These are phyloP conservation scores for Polyporus arcularius DNA, from an alignment of 768 basidiomycete species.

Conservation along the genomic window DNA sequence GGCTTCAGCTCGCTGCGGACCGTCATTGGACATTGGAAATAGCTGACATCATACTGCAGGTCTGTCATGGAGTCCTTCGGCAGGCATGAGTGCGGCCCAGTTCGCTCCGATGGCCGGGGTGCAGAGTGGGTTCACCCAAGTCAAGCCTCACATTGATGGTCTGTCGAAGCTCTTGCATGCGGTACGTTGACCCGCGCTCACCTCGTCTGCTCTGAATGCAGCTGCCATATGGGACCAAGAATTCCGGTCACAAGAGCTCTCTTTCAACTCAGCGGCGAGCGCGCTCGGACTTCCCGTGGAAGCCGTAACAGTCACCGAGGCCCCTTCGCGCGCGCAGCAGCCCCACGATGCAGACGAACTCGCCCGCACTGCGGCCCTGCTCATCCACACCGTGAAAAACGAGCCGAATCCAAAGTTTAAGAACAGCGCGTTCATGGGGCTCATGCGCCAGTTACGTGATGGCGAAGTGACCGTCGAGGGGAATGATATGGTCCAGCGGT, in stretches of 20 bases:
- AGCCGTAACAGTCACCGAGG: constrained; percentile 4
- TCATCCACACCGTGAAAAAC: constrained; percentile 73
- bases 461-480: constrained; percentile 76
- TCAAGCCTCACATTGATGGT: constrained; percentile 15
- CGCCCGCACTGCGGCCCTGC: constrained; percentile 74
- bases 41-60: not conserved
- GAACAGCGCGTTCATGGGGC: constrained; percentile 78
- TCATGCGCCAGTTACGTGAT: constrained; percentile 87
- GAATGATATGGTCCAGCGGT: constrained; percentile 68
- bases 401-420: constrained; percentile 85
- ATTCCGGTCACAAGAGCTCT: constrained; percentile 58
- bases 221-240: constrained; percentile 58
- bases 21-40: not conserved
- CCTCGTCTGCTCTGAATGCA: not conserved
- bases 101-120: constrained; percentile 15
- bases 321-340: constrained; percentile 7
- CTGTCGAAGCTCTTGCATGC: not conserved
- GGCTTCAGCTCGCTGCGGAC: no score
- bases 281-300: not conserved
- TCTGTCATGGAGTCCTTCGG: constrained; percentile 6
- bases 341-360: constrained; percentile 64
- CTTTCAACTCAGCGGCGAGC: constrained; percentile 7
- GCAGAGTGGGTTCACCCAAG: constrained; percentile 5
- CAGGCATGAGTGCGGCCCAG: constrained; percentile 1
- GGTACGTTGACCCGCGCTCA: constrained; percentile 2